Percentiles rank a stretch among this genome's conserved stretches.
Evolutionary conservation across 140 eudicot genomes (phyloP).

Genomic region (Ambrosia hybrid): DNA sequence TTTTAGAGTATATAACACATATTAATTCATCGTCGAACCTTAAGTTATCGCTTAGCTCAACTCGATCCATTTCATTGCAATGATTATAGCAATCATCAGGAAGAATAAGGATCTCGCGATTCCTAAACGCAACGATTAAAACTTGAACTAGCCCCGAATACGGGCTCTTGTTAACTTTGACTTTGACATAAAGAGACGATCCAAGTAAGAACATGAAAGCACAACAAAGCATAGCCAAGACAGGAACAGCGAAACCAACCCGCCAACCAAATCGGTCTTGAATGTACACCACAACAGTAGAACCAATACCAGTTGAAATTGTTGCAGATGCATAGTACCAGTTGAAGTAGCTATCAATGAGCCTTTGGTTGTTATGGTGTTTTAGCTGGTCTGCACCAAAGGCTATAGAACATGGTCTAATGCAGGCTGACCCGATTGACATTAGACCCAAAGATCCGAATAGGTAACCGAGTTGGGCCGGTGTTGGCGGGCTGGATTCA

Average conservation of each 20-base stretch:
- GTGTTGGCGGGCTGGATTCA: conserved; percentile 36
- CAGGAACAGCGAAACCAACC: conserved; percentile 55
- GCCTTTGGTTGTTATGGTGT: conserved; percentile 38
- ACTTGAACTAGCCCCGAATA: conserved; percentile 47
- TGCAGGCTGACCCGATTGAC: conserved; percentile 51
- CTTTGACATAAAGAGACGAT: conserved; percentile 46
- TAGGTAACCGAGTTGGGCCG: conserved; percentile 36
- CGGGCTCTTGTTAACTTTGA: conserved; percentile 40
- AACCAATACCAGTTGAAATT: conserved; percentile 34
- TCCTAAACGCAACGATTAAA: conserved; percentile 34
- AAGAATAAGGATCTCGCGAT: conserved; percentile 32
- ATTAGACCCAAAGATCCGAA: conserved; percentile 42
- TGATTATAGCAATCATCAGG: conserved; percentile 32
- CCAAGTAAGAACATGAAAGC: conserved; percentile 43
- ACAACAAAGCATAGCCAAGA: conserved; percentile 41
- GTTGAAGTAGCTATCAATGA: conserved; percentile 48
- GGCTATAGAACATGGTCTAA: conserved; percentile 56
- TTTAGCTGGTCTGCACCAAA: conserved; percentile 59
- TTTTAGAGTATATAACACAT: not conserved
- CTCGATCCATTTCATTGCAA: conserved; percentile 23
- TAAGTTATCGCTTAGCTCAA: conserved; percentile 33
- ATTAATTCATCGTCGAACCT: conserved; percentile 26
- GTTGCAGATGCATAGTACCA: conserved; percentile 53
- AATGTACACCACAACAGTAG: conserved; percentile 47
- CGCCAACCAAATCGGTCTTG: conserved; percentile 50